A percentile compares a stretch with the other conserved stretches of the same genome.
phyloP scores from a whole-genome alignment of 257 asterid genomes.

The Marsdenia floribunda region DNA sequence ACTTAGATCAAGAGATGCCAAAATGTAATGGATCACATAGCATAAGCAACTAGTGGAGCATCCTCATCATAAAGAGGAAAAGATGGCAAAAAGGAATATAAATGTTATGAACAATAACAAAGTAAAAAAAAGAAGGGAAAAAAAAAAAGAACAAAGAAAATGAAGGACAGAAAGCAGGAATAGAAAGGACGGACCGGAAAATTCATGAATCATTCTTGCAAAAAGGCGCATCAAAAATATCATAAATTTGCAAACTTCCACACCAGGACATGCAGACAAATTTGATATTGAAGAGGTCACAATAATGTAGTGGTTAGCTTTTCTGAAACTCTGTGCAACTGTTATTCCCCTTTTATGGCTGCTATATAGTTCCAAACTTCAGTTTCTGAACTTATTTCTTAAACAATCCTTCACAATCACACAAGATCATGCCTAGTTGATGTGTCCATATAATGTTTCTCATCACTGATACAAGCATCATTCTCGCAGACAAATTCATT shows the following conservation, averaged over 20 bases:
- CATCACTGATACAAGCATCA: neutral
- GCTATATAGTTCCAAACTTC: neutral
- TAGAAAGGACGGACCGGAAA: neutral
- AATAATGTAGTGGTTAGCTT: neutral
- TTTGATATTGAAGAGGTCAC: neutral
- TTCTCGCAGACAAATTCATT: neutral
- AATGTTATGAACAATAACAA: neutral
- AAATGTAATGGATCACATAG: neutral
- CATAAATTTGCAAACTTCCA: neutral
- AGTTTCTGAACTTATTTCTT: neutral
- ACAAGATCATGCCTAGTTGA: neutral
- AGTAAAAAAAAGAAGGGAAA: neutral
- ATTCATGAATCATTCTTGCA: neutral
- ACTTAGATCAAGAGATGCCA: conserved; percentile 1
- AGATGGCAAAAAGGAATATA: neutral
- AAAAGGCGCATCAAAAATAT: neutral
- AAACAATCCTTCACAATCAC: neutral
- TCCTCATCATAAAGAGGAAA: neutral
- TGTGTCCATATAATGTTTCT: neutral
- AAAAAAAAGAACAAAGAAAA: too few relatives aligned
- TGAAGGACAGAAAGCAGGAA: neutral
- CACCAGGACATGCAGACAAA: neutral
- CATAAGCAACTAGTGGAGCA: neutral
- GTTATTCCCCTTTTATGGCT: neutral
- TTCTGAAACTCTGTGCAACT: neutral